phyloP scores from a whole-genome alignment of 2,329 filamentous ascomycete genomes.

The Pezicula carpinea region DNA sequence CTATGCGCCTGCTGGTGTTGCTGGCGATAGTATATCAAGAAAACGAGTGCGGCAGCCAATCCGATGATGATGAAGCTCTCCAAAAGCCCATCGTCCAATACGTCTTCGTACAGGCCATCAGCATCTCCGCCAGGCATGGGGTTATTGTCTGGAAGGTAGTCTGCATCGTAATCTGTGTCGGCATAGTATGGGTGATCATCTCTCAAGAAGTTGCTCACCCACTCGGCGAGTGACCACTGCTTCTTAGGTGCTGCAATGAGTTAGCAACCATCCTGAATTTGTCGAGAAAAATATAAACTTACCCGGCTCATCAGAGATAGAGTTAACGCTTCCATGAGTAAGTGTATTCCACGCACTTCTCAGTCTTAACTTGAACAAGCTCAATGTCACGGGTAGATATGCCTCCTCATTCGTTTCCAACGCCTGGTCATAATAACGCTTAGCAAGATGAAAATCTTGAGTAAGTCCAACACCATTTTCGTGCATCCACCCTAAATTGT shows the following conservation, averaged over 20 bases:
- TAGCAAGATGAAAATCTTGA: constrained; percentile 96
- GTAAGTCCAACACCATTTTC: constrained; percentile 90
- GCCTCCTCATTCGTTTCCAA: constrained; percentile 89
- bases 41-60: constrained; percentile 67
- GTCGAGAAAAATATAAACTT: constrained; percentile 32
- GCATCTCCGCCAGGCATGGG: constrained; percentile 51
- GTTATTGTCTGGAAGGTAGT: constrained; percentile 42
- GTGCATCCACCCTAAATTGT: constrained; percentile 99
- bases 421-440: constrained; percentile 91
- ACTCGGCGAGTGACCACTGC: constrained; percentile 76
- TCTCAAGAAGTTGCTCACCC: constrained; percentile 80
- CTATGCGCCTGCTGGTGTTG: constrained; percentile 57
- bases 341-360: constrained; percentile 93
- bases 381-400: constrained; percentile 87
- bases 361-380: constrained; percentile 76
- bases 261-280: constrained; percentile 24
- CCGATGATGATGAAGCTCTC: constrained; percentile 83
- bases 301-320: constrained; percentile 86
- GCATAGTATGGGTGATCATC: constrained; percentile 56
- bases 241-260: constrained; percentile 55
- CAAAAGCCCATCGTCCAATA: constrained; percentile 72
- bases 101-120: constrained; percentile 53
- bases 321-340: constrained; percentile 85
- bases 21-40: constrained; percentile 78
- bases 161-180: constrained; percentile 44